Conservation (phyloP, 495 filamentous ascomycete genomes). For the Aspergillus panamensis region DNA sequence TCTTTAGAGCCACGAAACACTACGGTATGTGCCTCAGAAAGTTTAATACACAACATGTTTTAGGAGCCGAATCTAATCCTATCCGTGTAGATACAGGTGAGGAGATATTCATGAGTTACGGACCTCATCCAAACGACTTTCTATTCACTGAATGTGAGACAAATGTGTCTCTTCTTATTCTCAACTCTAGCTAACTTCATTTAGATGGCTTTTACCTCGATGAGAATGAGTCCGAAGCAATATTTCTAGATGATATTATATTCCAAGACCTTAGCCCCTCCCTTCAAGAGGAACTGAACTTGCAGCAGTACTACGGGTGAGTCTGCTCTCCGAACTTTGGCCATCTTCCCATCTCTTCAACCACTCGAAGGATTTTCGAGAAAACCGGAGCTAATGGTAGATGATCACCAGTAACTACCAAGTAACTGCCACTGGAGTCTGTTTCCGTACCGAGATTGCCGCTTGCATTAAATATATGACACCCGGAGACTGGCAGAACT, state of each 20-base stretch:
- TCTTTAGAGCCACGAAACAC: slow-evolving; percentile 50
- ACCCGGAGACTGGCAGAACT: slow-evolving; percentile 43
- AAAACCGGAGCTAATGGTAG: slow-evolving; percentile 11
- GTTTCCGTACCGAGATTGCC: slow-evolving; percentile 72
- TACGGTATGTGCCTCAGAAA: slow-evolving; percentile 45
- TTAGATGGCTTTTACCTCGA: slow-evolving; percentile 72
- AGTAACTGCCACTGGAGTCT: slow-evolving; percentile 57
- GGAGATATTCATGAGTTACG: slow-evolving; percentile 79
- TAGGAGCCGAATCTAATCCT: slow-evolving; percentile 2
- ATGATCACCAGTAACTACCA: slow-evolving; percentile 52
- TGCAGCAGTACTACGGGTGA: slow-evolving; percentile 60
- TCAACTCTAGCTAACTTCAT: neutral
- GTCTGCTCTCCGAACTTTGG: slow-evolving; percentile 14
- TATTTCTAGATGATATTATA: slow-evolving; percentile 66
- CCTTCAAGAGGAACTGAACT: slow-evolving; percentile 50
- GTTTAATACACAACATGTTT: neutral
- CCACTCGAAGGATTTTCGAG: neutral
- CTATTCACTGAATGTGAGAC: slow-evolving; percentile 68
- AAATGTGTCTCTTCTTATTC: neutral
- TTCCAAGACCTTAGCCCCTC: slow-evolving; percentile 46
- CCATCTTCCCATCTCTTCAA: neutral
- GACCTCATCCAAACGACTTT: slow-evolving; percentile 75
- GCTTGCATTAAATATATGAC: slow-evolving; percentile 50
- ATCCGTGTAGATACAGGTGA: slow-evolving; percentile 49
- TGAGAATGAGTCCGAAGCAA: slow-evolving; percentile 63